Evolutionary conservation across 345 rosid genomes (phyloP), one percentile per base, ranked within the genome.

Genomic region (Erodium maritimum): DNA sequence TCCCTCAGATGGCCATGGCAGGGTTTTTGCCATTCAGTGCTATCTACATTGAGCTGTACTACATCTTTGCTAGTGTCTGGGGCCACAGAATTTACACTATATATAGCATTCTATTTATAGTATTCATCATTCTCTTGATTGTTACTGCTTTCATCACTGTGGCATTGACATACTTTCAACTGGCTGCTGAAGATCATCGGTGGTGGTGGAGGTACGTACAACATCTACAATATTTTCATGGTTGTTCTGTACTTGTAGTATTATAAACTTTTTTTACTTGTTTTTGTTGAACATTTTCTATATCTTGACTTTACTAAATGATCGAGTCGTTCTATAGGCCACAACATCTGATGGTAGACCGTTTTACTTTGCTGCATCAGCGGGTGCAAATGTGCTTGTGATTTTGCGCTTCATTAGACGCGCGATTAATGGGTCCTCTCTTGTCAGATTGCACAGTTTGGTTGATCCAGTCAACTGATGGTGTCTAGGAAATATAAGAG

Each of bases 1-100:
- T 79, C 50, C 84, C 84, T 33, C 84, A 79, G 73, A 79, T 79
- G 84, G 84, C 84, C 22, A 79, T 79, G 84, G 84, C 84, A 17
- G 84, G 84, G 18, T 79, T 79, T 59, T 54, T 79, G 23, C 84
- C 84, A 33, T 79, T 79, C 71, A 79, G 81, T 76, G 84, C 84
- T 21, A 79, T 79, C 45, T 79, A 79, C 59, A 79, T 79, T 10
- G 84, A 79, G 53, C 79, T 79, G 10, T 79, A 79, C 70, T 79
- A 79, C 61, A 79, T 79, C 19, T 79, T 79, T 62, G 81, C 84
- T 52, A 79, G 83, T 60, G 80, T 79, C 17, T 79, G 80, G 83
- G 83, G 83, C 67, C 83, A 79, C 74, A 73, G 80, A 75, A 79
- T 79, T 61, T 79, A 79, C 67, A 79, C 84, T 21, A 79, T 79